phyloP scores from a whole-genome alignment of 106 monocot genomes.

The Allium fistulosum region DNA sequence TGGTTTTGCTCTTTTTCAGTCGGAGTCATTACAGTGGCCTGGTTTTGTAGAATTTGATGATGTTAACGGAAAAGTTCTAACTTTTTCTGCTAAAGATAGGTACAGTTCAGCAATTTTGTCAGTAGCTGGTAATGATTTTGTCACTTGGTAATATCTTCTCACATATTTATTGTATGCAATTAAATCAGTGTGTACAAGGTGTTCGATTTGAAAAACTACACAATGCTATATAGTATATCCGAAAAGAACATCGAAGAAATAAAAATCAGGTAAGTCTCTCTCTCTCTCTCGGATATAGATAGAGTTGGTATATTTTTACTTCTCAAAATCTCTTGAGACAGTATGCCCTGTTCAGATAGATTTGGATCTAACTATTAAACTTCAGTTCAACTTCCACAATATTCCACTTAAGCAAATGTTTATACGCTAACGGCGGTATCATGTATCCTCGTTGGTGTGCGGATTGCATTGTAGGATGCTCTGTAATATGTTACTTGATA shows the following conservation, averaged over 20 bases:
- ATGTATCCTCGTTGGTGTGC: too few species aligned
- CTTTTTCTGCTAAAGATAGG: conserved; percentile 78
- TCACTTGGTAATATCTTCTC: not conserved
- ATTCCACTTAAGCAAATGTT: too few species aligned
- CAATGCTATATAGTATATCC: conserved; percentile 66
- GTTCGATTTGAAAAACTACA: conserved; percentile 84
- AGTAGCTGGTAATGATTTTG: not conserved
- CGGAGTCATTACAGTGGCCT: conserved; percentile 80
- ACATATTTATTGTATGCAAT: not conserved
- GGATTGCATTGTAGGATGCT: too few species aligned
- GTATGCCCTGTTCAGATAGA: too few species aligned
- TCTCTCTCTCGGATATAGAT: not conserved
- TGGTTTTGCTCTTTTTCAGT: conserved; percentile 86
- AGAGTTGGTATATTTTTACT: too few species aligned
- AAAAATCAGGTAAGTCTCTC: conserved; percentile 56
- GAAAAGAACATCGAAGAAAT: conserved; percentile 86
- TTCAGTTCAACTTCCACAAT: too few species aligned
- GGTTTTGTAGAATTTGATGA: conserved; percentile 97
- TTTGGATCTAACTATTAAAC: too few species aligned
- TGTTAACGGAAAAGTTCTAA: conserved; percentile 89
- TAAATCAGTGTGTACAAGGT: conserved; percentile 76
- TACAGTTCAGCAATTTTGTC: conserved; percentile 5
- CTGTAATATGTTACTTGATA: too few species aligned
- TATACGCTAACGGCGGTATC: too few species aligned
- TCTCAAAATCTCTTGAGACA: too few species aligned